Evolutionary conservation across 1,139 yeast species (phyloP), one percentile per base, ranked within the genome.

Genomic region (Protomyces inouyei): DNA sequence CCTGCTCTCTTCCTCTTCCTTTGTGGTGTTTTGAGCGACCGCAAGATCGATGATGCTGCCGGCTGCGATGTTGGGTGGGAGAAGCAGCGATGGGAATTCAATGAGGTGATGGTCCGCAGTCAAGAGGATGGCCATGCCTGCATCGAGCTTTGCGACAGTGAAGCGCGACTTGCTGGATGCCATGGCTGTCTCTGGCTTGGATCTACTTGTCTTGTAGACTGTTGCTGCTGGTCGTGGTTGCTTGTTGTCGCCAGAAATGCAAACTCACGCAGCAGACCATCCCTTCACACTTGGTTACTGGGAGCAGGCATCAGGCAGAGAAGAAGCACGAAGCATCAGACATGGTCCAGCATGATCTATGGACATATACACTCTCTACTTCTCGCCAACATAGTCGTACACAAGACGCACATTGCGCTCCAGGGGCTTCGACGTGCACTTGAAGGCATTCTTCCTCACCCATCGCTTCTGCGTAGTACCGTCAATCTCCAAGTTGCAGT

Each of bases 131-230:
- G 98, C 98, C 75, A 93, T 80, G 1, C 97, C 91, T 25, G 98
- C 97, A 75, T 93, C 98, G 61, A 93, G 80, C 77, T 92, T 92
- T 56, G 98, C 98, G 18, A 93, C 98, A 0, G 98, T 92, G 60
- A 93, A 61, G 32, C 63, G 61, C 6, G 57, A 53, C 51, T 55
- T 61, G 53, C 59, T 61, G 40, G 28, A 43, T 4, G 63, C 43
- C 57, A 59, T 52, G 18, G 37, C 37, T 35, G 14, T 51, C 38
- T 51, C 9, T 38, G 1, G 43, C 14, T 5, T 37, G 28, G 28
- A 3, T 25, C 6, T 25, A 3, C 3, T 3, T 25, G 28, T 3
- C 3, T 5, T 5, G 28, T 25, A 25, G 28, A 25, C 32, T 28
- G 32, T 21, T 2, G 23, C 32, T 4, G 32, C 32, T 28, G 32